These are phyloP conservation scores for Saccharomyces hybrid DNA, from an alignment of 1,139 yeast genomes.

Conservation along the genomic window DNA sequence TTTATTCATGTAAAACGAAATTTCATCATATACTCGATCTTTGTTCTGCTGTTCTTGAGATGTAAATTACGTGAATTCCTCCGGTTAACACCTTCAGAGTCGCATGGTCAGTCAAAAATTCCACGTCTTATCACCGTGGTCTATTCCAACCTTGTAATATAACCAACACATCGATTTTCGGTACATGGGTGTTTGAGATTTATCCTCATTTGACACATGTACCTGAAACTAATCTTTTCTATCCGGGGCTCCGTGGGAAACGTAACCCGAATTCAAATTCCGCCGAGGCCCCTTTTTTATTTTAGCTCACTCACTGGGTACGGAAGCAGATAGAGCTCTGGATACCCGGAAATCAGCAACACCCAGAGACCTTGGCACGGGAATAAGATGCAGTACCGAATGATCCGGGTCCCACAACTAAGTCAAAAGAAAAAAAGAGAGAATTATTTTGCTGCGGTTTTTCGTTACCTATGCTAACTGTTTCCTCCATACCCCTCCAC, in stretches of 20 bases:
- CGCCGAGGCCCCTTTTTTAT: no score
- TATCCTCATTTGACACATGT: no score
- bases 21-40: not conserved
- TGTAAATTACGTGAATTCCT: not conserved
- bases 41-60: not conserved
- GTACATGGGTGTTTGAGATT: no score
- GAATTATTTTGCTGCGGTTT: not conserved
- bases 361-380: not conserved
- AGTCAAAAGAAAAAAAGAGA: not conserved
- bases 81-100: not conserved
- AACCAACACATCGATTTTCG: no score
- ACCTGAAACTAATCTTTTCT: no score
- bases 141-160: not conserved
- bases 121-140: not conserved
- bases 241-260: no score
- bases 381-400: not conserved
- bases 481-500: not conserved
- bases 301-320: no score
- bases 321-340: no score
- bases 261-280: no score
- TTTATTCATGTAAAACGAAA: not conserved
- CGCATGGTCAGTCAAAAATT: not conserved
- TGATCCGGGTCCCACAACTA: not conserved
- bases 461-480: not conserved
- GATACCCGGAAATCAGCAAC: not conserved